These are phyloP conservation scores for Aegilops sharonensis DNA, from an alignment of 176 grass and related monocot species.

Conservation along the genomic window DNA sequence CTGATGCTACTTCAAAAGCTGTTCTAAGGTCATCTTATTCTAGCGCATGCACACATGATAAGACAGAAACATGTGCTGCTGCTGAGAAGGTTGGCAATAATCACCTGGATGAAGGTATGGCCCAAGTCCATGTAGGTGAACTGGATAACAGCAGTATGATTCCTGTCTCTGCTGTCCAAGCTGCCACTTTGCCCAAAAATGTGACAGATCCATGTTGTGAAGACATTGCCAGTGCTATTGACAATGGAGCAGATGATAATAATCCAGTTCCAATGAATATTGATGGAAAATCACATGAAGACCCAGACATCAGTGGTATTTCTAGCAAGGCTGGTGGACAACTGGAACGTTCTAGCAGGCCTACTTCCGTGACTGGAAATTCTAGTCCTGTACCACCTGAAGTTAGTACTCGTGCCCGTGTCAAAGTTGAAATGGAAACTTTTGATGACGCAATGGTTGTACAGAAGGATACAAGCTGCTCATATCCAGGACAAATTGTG, in stretches of 20 bases:
- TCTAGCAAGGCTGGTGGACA: constrained; percentile 28
- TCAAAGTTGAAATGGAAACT: constrained; percentile 49
- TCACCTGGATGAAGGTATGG: constrained; percentile 25
- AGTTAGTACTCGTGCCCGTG: constrained; percentile 19
- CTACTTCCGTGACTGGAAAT: constrained; percentile 23
- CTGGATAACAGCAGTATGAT: not conserved
- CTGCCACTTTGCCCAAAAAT: constrained; percentile 19
- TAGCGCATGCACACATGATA: constrained; percentile 32
- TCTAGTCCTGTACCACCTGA: constrained; percentile 35
- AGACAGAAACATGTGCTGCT: constrained; percentile 22
- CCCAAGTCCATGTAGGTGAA: constrained; percentile 21
- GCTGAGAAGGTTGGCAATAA: constrained; percentile 31
- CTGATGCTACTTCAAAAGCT: constrained; percentile 42
- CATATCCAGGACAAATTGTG: constrained; percentile 8
- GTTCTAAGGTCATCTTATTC: constrained; percentile 26
- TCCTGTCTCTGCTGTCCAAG: constrained; percentile 30
- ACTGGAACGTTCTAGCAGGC: constrained; percentile 7
- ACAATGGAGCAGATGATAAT: constrained; percentile 29
- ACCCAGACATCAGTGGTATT: constrained; percentile 3
- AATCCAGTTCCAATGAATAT: constrained; percentile 20
- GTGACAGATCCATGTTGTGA: constrained; percentile 11
- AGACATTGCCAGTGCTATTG: not conserved
- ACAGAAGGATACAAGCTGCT: constrained; percentile 28
- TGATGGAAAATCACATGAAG: constrained; percentile 36
- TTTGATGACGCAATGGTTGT: constrained; percentile 34